A percentile compares a stretch with the other conserved stretches of the same genome.
Evolutionary conservation across 768 basidiomycete species (phyloP).

Genomic region (Lactarius hatsudake): DNA sequence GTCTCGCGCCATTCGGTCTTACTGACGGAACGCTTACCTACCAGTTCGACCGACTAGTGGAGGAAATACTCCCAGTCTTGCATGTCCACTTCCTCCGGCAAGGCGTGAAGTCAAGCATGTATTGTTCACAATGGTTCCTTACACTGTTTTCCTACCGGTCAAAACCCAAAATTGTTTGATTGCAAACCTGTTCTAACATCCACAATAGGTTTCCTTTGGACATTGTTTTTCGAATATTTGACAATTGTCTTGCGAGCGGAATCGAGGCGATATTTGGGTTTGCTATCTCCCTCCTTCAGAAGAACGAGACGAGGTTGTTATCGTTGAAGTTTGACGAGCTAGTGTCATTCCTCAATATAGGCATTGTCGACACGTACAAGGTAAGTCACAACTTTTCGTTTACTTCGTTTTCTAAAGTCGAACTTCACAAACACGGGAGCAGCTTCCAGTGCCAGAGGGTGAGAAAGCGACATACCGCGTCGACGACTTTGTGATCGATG

Average conservation of each 20-base stretch:
- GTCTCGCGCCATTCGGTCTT: background rate
- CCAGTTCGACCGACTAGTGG: slow-evolving; percentile 91
- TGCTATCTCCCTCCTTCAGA: slow-evolving; percentile 79
- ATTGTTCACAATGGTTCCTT: slow-evolving; percentile 97
- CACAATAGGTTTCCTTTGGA: slow-evolving; percentile 80
- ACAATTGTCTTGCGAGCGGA: slow-evolving; percentile 93
- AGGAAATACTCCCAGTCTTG: slow-evolving; percentile 88
- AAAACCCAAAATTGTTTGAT: slow-evolving; percentile 27
- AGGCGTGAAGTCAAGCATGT: slow-evolving; percentile 97
- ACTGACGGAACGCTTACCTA: slow-evolving; percentile 16
- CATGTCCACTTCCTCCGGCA: slow-evolving; percentile 92
- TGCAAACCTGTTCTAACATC: background rate
- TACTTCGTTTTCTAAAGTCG: background rate
- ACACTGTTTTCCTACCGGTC: slow-evolving; percentile 95
- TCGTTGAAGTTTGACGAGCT: slow-evolving; percentile 90
- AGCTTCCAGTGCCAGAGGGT: background rate
- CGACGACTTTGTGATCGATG: slow-evolving; percentile 84
- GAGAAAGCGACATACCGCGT: slow-evolving; percentile 51
- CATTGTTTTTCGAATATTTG: slow-evolving; percentile 94
- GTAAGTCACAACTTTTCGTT: slow-evolving; percentile 34
- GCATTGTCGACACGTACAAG: slow-evolving; percentile 82
- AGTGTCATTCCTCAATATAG: slow-evolving; percentile 75
- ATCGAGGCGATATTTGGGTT: slow-evolving; percentile 98
- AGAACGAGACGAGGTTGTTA: slow-evolving; percentile 80
- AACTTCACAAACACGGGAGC: background rate